Conservation (phyloP, 169 alveolate genomes). For the Neospora caninum region DNA sequence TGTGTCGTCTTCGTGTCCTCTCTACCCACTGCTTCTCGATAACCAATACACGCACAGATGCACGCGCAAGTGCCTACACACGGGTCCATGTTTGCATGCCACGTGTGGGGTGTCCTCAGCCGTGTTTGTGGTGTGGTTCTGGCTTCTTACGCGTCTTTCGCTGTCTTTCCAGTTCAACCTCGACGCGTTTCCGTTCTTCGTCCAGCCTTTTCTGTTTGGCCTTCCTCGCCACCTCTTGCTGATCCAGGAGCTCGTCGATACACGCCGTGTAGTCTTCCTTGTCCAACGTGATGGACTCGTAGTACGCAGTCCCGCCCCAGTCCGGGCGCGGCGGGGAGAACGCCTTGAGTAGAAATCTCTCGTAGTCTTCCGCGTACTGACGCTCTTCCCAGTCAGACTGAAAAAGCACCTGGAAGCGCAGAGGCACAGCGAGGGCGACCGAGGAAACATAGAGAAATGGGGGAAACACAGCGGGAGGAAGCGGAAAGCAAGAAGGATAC, state of each 20-base stretch:
- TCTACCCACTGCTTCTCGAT: neutral
- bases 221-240: neutral
- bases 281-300: neutral
- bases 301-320: slow-evolving; percentile 2
- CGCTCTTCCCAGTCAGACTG: neutral
- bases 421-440: neutral
- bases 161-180: neutral
- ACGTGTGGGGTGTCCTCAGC: neutral
- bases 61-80: neutral
- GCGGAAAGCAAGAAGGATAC: neutral
- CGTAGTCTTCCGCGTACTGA: neutral
- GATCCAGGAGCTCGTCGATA: neutral
- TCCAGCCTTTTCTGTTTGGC: neutral
- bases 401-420: neutral
- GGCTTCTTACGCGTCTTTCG: neutral
- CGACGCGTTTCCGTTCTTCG: neutral
- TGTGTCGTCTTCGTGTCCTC: neutral
- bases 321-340: neutral
- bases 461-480: neutral
- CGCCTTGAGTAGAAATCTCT: neutral
- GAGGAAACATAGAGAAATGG: neutral
- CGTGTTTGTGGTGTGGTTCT: neutral
- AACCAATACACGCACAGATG: no score
- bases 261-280: neutral
- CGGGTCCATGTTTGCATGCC: neutral